Evolutionary conservation across 441 rosid genomes (phyloP).

Genomic region (Pelargonium myrrhifolium): DNA sequence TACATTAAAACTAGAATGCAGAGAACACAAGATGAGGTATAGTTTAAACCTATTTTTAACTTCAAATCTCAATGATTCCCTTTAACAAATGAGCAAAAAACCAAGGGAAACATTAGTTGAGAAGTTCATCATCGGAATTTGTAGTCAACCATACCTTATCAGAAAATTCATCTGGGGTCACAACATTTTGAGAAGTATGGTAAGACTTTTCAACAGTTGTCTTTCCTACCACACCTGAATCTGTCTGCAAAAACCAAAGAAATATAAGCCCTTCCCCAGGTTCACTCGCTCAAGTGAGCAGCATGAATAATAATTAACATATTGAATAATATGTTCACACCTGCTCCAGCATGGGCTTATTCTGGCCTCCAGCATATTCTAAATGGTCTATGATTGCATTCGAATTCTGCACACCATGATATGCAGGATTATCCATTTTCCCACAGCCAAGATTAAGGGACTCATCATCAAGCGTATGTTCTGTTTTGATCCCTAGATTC

Average conservation of each 20-base stretch:
- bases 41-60: neutral
- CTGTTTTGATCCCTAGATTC: constrained; percentile 38
- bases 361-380: constrained; percentile 34
- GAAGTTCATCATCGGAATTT: neutral
- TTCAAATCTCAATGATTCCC: neutral
- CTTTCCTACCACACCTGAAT: constrained; percentile 25
- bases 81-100: neutral
- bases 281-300: constrained; percentile 12
- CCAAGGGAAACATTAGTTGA: neutral
- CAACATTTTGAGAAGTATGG: constrained; percentile 23
- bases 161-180: constrained; percentile 19
- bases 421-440: constrained; percentile 29
- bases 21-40: neutral
- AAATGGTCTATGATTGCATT: constrained; percentile 24
- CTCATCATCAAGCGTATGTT: constrained; percentile 43
- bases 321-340: constrained; percentile 29
- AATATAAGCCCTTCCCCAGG: neutral
- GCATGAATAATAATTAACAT: constrained; percentile 1
- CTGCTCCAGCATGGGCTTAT: constrained; percentile 38
- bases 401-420: constrained; percentile 32
- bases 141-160: constrained; percentile 30
- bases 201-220: constrained; percentile 21
- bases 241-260: constrained; percentile 32
- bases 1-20: neutral
- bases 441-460: constrained; percentile 31